Base-by-base conservation (phyloP, 495 filamentous ascomycete species). In the Oidiodendron maius region DNA sequence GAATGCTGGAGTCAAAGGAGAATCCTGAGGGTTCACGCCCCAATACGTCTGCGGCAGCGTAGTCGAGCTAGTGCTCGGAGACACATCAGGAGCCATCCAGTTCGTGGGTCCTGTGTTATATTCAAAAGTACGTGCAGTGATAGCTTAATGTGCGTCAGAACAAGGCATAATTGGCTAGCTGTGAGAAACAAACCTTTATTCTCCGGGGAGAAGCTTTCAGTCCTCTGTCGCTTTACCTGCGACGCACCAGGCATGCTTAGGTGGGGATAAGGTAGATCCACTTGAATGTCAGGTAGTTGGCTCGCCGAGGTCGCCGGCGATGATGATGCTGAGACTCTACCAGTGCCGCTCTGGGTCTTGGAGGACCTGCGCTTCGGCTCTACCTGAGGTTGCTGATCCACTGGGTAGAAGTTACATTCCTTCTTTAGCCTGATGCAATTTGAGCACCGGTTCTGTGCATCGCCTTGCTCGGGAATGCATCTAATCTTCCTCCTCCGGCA, bases 401-500 rank as follows among this genome's bases (percentile, higher is more conserved):
- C 91, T 10, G 91, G 87, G 61, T 82, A 87, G 70, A 96, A 98
- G 61, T 86, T 85, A 65, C 93, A 98, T 48, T 95, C 90, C 64
- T 95, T 97, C 62, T 94, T 91, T 63, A 98, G 74, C 41, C 89
- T 84, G 55, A 97, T 96, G 68, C 93, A 98, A 67, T 96, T 95
- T 49, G 87, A 84, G 65, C 93, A 98, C 51, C 93, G 84, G 41
- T 86, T 86, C 59, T 89, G 80, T 12, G 78, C 65, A 61, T 97
- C 91, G 53, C 83, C 40, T 72, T 70, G 56, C 24, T 86, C 81
- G 34, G 89, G 76, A 39, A 96, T 77, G 69, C 93, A 98, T 65
- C 93, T 76, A 53, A 98, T 98, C 67, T 98, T 98, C 50, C 93
- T 86, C 59, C 86, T 80, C 56, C 93, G 89, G 64, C 93, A 98